Evolutionary conservation across 352 stramenopile genomes (phyloP), one percentile per base, ranked within the genome.

Genomic region (Phytophthora sojae): DNA sequence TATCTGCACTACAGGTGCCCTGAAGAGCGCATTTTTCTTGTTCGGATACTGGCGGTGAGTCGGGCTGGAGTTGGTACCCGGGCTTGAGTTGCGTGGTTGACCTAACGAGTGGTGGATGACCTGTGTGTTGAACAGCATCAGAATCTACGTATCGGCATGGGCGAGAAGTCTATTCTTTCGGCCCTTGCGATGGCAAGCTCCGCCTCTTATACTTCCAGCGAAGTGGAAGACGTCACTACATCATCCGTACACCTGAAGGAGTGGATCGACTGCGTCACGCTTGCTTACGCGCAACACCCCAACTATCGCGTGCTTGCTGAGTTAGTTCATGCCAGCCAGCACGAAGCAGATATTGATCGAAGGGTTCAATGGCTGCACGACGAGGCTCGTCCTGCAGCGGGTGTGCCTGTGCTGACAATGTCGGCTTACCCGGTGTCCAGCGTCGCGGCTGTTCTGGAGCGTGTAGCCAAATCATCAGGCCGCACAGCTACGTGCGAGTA

Each of bases 91-190:
- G 3, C n/a, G n/a, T 8, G 29, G 29, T 32, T 39, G 12, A 15
- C 4, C 35, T 42, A 42, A 42, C 35, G 11, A 26, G 8, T 19
- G 12, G n/a, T 12, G 44, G 8, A 15, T 29, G 3, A 1, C 30
- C 17, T 39, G 26, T 44, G 9, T 53, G 45, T 57, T 62, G 4
- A 42, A 37, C 29, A 96, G 88, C 88, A 96, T 73, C 88, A 96
- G 77, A 93, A 88, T 50, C 69, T 96, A 15, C 85, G 88, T 42
- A 93, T 96, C 64, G 85, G 81, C 32, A 89, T 94, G 81, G 88
- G 86, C 14, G 85, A 92, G 54, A 96, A 96, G 55, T 94, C 86
- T 1, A 91, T 94, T 45, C 77, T 96, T 14, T 71, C 79, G 11
- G 83, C 86, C 7, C 73, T 96, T 12, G 88, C 86, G 8, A 67